Percentiles rank a stretch among this genome's conserved stretches.
phyloP scores from a whole-genome alignment of 1,284 basidiomycete genomes.

The Thecaphora thlaspeos region DNA sequence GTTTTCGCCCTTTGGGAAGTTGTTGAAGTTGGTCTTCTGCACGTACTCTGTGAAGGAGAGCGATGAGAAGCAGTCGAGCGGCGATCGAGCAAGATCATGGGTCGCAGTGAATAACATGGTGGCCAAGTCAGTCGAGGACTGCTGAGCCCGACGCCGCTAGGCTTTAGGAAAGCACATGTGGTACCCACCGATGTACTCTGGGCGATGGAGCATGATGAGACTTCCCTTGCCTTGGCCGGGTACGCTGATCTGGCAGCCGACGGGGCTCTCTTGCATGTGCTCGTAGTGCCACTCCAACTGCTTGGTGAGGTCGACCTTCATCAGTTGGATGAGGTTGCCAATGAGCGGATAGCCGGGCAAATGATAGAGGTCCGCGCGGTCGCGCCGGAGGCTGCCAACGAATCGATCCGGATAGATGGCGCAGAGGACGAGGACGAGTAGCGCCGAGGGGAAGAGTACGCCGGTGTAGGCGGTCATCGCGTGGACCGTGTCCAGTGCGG shows the following conservation, averaged over 20 bases:
- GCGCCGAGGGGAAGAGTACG: conserved; percentile 7
- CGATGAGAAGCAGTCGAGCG: background rate
- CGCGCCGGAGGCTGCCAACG: conserved; percentile 26
- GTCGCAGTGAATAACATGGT: background rate
- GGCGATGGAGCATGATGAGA: conserved; percentile 29
- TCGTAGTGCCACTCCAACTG: conserved; percentile 23
- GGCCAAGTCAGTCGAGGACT: background rate
- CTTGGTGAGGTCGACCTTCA: conserved; percentile 25
- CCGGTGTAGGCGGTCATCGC: conserved; percentile 12
- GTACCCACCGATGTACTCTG: conserved; percentile 25
- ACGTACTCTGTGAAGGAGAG: conserved; percentile 10
- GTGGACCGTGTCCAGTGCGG: conserved; percentile 6
- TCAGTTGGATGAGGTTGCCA: conserved; percentile 26
- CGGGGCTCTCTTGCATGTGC: conserved; percentile 11
- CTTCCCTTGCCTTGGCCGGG: conserved; percentile 19
- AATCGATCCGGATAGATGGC: conserved; percentile 33
- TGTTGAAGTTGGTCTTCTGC: conserved; percentile 46
- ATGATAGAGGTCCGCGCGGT: conserved; percentile 18
- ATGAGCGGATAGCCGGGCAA: conserved; percentile 24
- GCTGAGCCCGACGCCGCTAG: too few relatives aligned
- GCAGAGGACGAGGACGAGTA: conserved; percentile 23
- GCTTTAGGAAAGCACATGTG: too few relatives aligned
- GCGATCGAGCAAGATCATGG: background rate
- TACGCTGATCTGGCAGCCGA: conserved; percentile 23
- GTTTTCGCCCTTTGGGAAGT: conserved; percentile 28